Conservation (phyloP, 2,329 filamentous ascomycete genomes). For the Ascochyta rabiei region DNA sequence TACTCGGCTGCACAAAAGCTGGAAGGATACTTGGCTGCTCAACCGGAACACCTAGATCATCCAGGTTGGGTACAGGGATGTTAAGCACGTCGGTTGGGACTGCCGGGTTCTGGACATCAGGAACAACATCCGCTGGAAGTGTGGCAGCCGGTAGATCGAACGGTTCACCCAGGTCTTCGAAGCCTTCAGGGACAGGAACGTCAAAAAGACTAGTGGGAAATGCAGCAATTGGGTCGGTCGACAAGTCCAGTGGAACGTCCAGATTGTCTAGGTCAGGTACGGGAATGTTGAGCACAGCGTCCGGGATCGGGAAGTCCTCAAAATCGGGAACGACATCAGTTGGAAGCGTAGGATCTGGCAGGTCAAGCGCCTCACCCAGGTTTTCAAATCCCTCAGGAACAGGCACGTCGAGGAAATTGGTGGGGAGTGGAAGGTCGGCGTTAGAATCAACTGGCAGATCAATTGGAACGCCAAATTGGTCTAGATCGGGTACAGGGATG, state of each 20-base stretch:
- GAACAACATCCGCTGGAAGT: background rate
- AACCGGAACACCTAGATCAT: background rate
- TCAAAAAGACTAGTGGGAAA: background rate
- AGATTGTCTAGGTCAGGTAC: background rate
- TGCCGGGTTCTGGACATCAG: background rate
- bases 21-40: background rate
- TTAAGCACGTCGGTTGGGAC: background rate
- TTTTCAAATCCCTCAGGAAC: background rate
- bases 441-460: background rate
- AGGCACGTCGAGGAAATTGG: background rate
- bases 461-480: slow-evolving; percentile 1
- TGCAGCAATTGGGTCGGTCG: background rate
- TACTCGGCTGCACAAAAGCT: no score
- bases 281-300: background rate
- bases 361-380: background rate
- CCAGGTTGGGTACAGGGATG: background rate
- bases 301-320: background rate
- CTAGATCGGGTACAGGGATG: slow-evolving; percentile 4
- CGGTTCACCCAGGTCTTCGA: background rate
- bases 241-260: background rate
- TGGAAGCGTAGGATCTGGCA: background rate
- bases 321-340: background rate
- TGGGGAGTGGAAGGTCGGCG: background rate
- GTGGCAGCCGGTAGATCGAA: background rate
- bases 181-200: background rate